Percentiles rank a stretch among this genome's conserved stretches.
Conservation (phyloP, 208 protist genomes). For the Acanthamoeba sp. region DNA sequence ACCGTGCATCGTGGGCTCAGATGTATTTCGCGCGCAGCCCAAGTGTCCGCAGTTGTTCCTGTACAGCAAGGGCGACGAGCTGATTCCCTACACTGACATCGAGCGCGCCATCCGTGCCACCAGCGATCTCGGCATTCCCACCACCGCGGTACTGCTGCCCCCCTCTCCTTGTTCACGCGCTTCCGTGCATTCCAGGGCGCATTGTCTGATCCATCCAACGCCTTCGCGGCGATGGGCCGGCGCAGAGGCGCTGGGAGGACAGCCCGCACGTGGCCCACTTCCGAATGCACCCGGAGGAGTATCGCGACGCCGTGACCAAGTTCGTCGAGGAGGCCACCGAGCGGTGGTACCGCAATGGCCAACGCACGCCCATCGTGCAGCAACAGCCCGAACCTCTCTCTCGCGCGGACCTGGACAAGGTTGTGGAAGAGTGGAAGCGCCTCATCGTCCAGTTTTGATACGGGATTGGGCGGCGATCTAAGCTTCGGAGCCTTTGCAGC, state of each 20-base stretch:
- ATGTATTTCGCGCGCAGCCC: neutral
- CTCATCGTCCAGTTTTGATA: slow-evolving; percentile 14
- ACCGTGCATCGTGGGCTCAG: no score
- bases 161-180: neutral
- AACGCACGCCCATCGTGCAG: slow-evolving; percentile 18
- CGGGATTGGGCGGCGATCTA: neutral
- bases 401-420: neutral
- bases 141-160: neutral
- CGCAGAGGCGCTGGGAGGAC: slow-evolving; percentile 20
- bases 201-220: neutral
- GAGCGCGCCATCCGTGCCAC: slow-evolving; percentile 1
- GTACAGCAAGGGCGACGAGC: slow-evolving; percentile 43
- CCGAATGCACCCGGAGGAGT: slow-evolving; percentile 11
- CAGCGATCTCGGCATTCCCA: neutral
- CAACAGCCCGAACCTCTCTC: neutral
- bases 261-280: slow-evolving; percentile 41
- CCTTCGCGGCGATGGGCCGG: neutral
- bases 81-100: slow-evolving; percentile 49
- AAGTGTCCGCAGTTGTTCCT: slow-evolving; percentile 46
- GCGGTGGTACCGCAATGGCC: neutral
- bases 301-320: neutral
- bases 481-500: neutral
- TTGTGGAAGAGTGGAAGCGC: neutral
- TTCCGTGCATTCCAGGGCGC: neutral
- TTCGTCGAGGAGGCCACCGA: neutral